Evolutionary conservation across 78 protist genomes (phyloP).

Genomic region (Cavenderia fasciculata): DNA sequence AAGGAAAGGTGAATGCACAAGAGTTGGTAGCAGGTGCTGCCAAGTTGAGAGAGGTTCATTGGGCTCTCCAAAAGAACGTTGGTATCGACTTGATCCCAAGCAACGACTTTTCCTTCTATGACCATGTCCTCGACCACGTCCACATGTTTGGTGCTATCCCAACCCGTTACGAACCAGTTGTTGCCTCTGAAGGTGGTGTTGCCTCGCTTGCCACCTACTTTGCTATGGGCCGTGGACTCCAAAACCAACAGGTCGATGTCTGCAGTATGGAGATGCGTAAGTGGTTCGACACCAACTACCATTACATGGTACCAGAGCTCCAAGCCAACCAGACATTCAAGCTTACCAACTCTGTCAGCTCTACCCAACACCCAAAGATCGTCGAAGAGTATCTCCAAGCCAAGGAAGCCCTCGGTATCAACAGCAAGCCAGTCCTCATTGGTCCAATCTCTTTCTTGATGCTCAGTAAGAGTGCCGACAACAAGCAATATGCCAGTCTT

Average conservation of each 20-base stretch:
- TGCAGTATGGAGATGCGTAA: constrained; percentile 86
- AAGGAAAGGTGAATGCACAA: constrained; percentile 29
- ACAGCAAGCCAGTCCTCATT: constrained; percentile 83
- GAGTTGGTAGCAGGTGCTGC: constrained; percentile 35
- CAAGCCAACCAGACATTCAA: constrained; percentile 7
- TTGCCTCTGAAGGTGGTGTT: constrained; percentile 22
- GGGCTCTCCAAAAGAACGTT: constrained; percentile 19
- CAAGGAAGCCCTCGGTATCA: constrained; percentile 21
- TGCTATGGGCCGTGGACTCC: constrained; percentile 87
- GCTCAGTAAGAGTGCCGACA: constrained; percentile 69
- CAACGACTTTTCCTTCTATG: constrained; percentile 84
- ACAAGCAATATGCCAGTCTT: constrained; percentile 20
- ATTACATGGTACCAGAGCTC: constrained; percentile 90
- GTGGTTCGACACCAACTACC: constrained; percentile 92
- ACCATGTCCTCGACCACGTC: constrained; percentile 82
- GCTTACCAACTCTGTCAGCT: background rate
- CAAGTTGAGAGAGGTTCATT: constrained; percentile 5
- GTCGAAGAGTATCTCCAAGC: constrained; percentile 54
- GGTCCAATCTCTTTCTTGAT: constrained; percentile 85
- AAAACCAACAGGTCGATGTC: constrained; percentile 57
- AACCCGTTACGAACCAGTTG: constrained; percentile 56
- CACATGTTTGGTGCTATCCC: constrained; percentile 80
- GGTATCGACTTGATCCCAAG: constrained; percentile 77
- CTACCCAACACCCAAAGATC: constrained; percentile 30
- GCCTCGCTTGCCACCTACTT: constrained; percentile 61